These are phyloP conservation scores for Phialemonium atrogriseum DNA, from an alignment of 2,329 filamentous ascomycete species.

Conservation along the genomic window DNA sequence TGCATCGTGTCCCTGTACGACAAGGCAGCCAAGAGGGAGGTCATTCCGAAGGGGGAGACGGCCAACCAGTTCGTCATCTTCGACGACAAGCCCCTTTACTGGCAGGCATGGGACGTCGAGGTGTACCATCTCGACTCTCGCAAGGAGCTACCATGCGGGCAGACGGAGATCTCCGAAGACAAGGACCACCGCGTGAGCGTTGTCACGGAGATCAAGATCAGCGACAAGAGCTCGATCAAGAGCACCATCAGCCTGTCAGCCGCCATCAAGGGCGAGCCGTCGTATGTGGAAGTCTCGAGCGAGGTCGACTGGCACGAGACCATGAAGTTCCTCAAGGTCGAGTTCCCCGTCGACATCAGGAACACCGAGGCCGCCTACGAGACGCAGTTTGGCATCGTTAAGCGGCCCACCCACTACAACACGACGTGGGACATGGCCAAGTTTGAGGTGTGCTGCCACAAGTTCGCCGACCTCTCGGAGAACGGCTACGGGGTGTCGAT, in stretches of 20 bases:
- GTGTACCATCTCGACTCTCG: conserved; percentile 89
- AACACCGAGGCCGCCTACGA: conserved; percentile 94
- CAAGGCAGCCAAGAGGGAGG: conserved; percentile 61
- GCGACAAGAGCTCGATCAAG: conserved; percentile 75
- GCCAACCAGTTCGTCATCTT: conserved; percentile 91
- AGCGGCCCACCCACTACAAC: conserved; percentile 94
- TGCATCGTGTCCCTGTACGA: conserved; percentile 82
- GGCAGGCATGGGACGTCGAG: conserved; percentile 97
- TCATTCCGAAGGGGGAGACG: conserved; percentile 65
- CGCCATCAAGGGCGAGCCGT: conserved; percentile 53
- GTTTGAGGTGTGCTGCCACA: conserved; percentile 70
- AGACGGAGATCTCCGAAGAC: conserved; percentile 63
- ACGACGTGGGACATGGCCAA: conserved; percentile 81
- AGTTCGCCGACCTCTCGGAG: conserved; percentile 65
- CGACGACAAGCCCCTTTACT: conserved; percentile 94
- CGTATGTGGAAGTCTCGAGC: conserved; percentile 67
- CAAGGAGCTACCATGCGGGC: conserved; percentile 60
- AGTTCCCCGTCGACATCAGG: conserved; percentile 86
- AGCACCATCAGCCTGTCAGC: conserved; percentile 77
- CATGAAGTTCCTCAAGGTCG: conserved; percentile 97
- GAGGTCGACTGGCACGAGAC: conserved; percentile 96
- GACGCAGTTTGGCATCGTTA: conserved; percentile 84
- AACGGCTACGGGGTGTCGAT: conserved; percentile 72
- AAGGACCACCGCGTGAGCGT: conserved; percentile 73
- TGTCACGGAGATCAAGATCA: conserved; percentile 78